These are phyloP conservation scores for Ogataea henricii DNA, from an alignment of 805 yeast genomes.

Conservation along the genomic window DNA sequence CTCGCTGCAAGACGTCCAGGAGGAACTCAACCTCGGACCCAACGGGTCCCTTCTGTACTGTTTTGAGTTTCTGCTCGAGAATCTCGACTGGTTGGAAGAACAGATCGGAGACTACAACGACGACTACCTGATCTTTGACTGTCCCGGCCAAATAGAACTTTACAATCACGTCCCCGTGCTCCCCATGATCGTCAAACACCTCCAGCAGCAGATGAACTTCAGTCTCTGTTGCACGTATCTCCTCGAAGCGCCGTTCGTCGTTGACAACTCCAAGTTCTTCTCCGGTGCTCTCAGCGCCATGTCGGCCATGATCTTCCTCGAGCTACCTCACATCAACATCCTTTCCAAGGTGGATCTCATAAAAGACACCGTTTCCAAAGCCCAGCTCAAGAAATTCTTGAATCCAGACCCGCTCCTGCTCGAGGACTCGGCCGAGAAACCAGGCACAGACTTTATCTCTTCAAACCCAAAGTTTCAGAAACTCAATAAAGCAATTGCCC, in stretches of 20 bases:
- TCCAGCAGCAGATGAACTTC: conserved; percentile 77
- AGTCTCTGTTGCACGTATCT: conserved; percentile 90
- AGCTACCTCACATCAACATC: conserved; percentile 91
- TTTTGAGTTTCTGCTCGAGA: conserved; percentile 85
- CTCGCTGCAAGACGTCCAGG: conserved; percentile 92
- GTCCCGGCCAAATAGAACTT: conserved; percentile 96
- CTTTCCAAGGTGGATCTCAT: conserved; percentile 85
- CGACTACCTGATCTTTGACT: conserved; percentile 90
- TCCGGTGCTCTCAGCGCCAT: conserved; percentile 95
- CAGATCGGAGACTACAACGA: conserved; percentile 95
- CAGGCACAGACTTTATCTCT: conserved; percentile 31
- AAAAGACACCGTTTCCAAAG: conserved; percentile 72
- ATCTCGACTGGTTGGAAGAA: conserved; percentile 96
- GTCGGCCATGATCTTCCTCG: conserved; percentile 96
- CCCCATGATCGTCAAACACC: conserved; percentile 85
- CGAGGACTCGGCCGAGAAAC: conserved; percentile 38
- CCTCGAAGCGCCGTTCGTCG: conserved; percentile 89
- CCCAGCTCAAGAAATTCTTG: conserved; percentile 77
- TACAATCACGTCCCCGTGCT: conserved; percentile 93
- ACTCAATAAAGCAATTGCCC: conserved; percentile 81
- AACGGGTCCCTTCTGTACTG: conserved; percentile 94
- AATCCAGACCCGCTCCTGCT: conserved; percentile 90
- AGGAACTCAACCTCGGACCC: conserved; percentile 90
- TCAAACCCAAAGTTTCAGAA: conserved; percentile 61
- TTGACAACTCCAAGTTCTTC: conserved; percentile 89